A percentile compares a stretch with the other conserved stretches of the same genome.
These are phyloP conservation scores for Canariomyces notabilis DNA, from an alignment of 2,329 filamentous ascomycete species.

Conservation along the genomic window DNA sequence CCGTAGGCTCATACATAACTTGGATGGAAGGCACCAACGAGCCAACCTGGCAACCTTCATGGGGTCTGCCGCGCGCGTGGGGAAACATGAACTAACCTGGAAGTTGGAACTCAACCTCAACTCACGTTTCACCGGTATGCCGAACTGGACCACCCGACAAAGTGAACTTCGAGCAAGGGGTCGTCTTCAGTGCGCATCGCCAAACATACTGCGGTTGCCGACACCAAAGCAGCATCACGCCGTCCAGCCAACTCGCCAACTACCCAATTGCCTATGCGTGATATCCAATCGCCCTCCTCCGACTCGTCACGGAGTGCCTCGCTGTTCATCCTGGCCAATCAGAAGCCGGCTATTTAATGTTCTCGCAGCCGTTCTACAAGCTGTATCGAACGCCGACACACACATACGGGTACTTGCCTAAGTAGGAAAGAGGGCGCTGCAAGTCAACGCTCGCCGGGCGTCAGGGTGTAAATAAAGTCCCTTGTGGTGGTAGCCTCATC, in stretches of 20 bases:
- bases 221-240: background rate
- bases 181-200: too few relatives aligned
- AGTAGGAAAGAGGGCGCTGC: conserved; percentile 1
- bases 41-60: too few relatives aligned
- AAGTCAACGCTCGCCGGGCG: background rate
- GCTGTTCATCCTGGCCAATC: conserved; percentile 19
- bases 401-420: conserved; percentile 1
- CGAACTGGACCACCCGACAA: too few relatives aligned
- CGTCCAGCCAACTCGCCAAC: conserved; percentile 17
- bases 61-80: too few relatives aligned
- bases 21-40: too few relatives aligned
- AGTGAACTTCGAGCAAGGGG: background rate
- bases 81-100: too few relatives aligned
- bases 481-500: background rate
- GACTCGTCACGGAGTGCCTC: conserved; percentile 12
- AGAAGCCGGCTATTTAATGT: conserved; percentile 11
- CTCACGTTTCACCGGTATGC: background rate
- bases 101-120: conserved; percentile 2
- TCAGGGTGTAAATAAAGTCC: too few relatives aligned
- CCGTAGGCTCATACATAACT: too few relatives aligned
- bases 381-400: background rate
- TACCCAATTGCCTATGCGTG: background rate
- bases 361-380: background rate
- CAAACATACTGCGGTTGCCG: too few relatives aligned
- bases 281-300: conserved; percentile 20